phyloP scores from a whole-genome alignment of 2,329 filamentous ascomycete species.

The Venturia effusa region DNA sequence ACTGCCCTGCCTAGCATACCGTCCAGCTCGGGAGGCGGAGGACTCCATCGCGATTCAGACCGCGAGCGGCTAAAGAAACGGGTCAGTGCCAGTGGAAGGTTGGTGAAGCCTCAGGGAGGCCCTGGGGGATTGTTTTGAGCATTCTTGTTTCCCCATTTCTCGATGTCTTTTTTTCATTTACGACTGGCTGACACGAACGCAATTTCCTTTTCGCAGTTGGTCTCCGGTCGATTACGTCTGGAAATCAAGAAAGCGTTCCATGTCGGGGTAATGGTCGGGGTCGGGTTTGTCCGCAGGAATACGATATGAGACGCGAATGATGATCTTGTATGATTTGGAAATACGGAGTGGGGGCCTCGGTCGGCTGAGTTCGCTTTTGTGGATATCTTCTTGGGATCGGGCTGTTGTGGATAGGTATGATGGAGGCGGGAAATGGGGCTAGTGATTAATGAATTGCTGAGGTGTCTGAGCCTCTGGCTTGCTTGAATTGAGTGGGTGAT shows the following conservation, averaged over 20 bases:
- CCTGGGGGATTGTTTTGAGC: background rate
- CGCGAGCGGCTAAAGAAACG: conserved; percentile 27
- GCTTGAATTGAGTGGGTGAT: too few relatives aligned
- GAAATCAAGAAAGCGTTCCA: conserved; percentile 5
- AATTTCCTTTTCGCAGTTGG: background rate
- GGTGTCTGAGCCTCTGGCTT: too few relatives aligned
- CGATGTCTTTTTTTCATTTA: background rate
- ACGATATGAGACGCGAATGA: background rate
- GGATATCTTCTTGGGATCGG: background rate
- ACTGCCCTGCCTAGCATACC: conserved; percentile 47
- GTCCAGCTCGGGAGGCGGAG: conserved; percentile 1
- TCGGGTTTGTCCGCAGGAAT: background rate
- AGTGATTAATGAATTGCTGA: too few relatives aligned
- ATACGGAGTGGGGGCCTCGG: background rate
- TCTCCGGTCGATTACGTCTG: background rate
- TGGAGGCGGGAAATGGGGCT: background rate
- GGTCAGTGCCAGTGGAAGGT: conserved; percentile 29
- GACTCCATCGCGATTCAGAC: conserved; percentile 24
- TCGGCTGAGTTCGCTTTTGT: background rate
- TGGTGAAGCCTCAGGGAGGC: conserved; percentile 22
- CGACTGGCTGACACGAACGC: background rate
- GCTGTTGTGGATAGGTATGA: background rate
- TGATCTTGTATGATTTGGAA: background rate
- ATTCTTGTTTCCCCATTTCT: background rate
- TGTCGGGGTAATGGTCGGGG: background rate